Percentiles rank a stretch among this genome's conserved stretches.
Conservation (phyloP, 257 asterid genomes). For the Solanum etuberosum region DNA sequence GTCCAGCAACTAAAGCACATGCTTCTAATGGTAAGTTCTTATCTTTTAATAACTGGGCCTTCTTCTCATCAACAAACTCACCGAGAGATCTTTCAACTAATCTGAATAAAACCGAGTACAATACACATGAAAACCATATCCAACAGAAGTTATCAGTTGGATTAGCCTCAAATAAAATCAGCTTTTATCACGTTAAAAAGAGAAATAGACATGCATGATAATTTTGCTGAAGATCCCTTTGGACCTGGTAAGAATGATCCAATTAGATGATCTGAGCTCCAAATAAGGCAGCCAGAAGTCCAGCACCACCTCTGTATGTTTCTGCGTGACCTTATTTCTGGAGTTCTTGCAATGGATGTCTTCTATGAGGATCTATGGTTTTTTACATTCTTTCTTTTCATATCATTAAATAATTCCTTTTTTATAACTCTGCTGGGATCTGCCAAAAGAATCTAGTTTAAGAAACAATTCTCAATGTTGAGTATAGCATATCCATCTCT, state of each 20-base stretch:
- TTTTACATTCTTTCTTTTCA: not conserved
- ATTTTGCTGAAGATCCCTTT: not conserved
- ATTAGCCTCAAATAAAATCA: not conserved
- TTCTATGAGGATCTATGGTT: not conserved
- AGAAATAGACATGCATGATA: not conserved
- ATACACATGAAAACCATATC: not conserved
- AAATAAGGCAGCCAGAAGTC: not conserved
- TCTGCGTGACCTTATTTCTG: not conserved
- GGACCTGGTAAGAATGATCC: not conserved
- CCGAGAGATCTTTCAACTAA: slow-evolving; percentile 73
- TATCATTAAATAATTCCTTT: not conserved
- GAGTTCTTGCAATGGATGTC: not conserved
- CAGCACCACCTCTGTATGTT: not conserved
- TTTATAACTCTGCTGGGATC: not conserved
- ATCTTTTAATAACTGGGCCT: slow-evolving; percentile 58
- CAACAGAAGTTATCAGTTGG: not conserved
- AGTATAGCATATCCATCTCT: not conserved
- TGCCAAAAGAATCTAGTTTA: not conserved
- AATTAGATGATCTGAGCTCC: not conserved
- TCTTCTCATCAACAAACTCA: slow-evolving; percentile 71
- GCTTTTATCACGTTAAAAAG: not conserved
- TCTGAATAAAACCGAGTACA: slow-evolving; percentile 25
- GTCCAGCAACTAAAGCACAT: slow-evolving; percentile 76
- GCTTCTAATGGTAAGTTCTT: slow-evolving; percentile 72
- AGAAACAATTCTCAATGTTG: not conserved